phyloP scores from a whole-genome alignment of 805 yeast species.

The Cyberlindnera misumaiensis region DNA sequence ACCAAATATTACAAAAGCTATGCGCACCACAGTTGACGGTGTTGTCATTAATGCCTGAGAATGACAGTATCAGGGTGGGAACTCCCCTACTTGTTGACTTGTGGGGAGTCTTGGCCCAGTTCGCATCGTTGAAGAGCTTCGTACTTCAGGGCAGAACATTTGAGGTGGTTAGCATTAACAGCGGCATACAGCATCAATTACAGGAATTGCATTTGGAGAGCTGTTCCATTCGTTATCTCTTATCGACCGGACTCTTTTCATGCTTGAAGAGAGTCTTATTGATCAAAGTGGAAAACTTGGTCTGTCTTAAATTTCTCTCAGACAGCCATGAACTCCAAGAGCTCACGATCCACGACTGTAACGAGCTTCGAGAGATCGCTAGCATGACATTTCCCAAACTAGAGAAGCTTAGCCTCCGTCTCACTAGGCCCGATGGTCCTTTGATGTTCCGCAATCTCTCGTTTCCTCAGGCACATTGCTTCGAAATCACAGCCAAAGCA shows the following conservation, averaged over 20 bases:
- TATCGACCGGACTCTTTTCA: neutral
- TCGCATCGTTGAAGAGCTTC: neutral
- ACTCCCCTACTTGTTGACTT: neutral
- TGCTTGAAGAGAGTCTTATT: neutral
- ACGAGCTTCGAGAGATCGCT: slow-evolving; percentile 1
- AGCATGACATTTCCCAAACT: neutral
- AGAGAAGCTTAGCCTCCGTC: neutral
- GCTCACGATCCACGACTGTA: neutral
- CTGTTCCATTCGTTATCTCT: neutral
- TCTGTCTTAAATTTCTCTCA: neutral
- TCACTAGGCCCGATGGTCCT: no score
- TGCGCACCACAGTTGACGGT: neutral
- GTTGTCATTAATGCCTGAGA: neutral
- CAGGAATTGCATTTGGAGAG: neutral
- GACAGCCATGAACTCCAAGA: neutral
- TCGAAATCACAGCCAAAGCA: neutral
- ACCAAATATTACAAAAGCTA: neutral
- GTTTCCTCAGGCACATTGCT: neutral
- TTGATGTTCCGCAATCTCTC: neutral
- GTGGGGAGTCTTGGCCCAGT: neutral
- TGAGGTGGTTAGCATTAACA: neutral
- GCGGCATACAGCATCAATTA: no score
- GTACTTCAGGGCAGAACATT: neutral
- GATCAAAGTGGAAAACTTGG: neutral
- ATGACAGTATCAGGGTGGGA: neutral